phyloP scores from a whole-genome alignment of 116 monocot species.

The Papilionanthe hybrid region DNA sequence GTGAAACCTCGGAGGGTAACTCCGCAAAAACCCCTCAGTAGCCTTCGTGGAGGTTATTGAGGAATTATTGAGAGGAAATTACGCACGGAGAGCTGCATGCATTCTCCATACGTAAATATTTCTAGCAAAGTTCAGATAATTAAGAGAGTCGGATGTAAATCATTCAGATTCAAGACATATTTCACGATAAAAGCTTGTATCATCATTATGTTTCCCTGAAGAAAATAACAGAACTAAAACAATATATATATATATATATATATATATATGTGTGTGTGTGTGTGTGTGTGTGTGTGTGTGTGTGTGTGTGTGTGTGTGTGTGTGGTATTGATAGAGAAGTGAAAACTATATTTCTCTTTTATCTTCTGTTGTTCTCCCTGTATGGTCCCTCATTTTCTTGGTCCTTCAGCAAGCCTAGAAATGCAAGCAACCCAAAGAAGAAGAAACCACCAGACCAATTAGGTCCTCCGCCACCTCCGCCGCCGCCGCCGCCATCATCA shows the following conservation, averaged over 20 bases:
- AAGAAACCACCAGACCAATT: slow-evolving; percentile 40
- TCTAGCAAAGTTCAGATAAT: too few relatives aligned
- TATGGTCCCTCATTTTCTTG: slow-evolving; percentile 38
- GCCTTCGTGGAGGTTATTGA: too few relatives aligned
- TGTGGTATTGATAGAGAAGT: not conserved
- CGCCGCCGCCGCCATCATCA: slow-evolving; percentile 34
- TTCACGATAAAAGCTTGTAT: not conserved
- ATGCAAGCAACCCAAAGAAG: slow-evolving; percentile 39
- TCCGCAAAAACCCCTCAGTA: too few relatives aligned
- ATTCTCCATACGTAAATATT: too few relatives aligned
- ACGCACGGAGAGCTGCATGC: too few relatives aligned
- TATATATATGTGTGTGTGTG: too few relatives aligned
- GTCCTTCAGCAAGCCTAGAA: slow-evolving; percentile 34
- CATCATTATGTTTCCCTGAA: not conserved
- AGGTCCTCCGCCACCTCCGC: slow-evolving; percentile 33
- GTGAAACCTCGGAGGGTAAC: too few relatives aligned
- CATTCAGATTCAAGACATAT: too few relatives aligned
- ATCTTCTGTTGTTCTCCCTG: slow-evolving; percentile 8
- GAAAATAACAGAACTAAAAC: not conserved
- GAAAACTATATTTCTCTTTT: not conserved
- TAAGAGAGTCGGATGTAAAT: too few relatives aligned
- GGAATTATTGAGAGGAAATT: too few relatives aligned
- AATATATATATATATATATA: not conserved
- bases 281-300: too few relatives aligned
- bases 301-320: too few relatives aligned